These are phyloP conservation scores for Hemisphaericaspora nanyangensis DNA, from an alignment of 805 yeast species.

Conservation along the genomic window DNA sequence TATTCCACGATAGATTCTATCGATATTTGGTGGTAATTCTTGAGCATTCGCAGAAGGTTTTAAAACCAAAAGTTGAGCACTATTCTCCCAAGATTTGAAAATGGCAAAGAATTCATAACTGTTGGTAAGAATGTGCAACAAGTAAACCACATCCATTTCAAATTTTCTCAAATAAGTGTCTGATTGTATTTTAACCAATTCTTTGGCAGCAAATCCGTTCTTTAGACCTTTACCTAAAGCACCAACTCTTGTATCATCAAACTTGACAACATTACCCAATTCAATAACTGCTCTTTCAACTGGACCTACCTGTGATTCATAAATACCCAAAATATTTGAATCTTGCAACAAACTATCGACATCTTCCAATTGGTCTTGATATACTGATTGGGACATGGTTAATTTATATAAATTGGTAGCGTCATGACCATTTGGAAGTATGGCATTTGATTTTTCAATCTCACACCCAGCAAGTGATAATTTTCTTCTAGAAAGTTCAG, in stretches of 20 bases:
- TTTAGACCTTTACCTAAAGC: constrained; percentile 82
- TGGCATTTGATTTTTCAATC: constrained; percentile 54
- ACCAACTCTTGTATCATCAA: constrained; percentile 72
- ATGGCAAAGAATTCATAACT: constrained; percentile 72
- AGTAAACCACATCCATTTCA: constrained; percentile 54
- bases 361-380: constrained; percentile 49
- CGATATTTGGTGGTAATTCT: constrained; percentile 53
- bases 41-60: constrained; percentile 71
- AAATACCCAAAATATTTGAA: constrained; percentile 60
- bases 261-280: constrained; percentile 68
- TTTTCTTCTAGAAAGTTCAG: constrained; percentile 37
- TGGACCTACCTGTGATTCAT: constrained; percentile 68
- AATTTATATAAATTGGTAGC: constrained; percentile 54
- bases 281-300: constrained; percentile 74
- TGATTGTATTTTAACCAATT: constrained; percentile 46
- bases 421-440: constrained; percentile 67
- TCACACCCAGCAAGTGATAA: constrained; percentile 44
- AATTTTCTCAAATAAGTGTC: constrained; percentile 54
- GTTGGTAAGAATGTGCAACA: constrained; percentile 66
- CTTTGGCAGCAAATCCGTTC: constrained; percentile 71
- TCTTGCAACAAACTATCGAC: constrained; percentile 63
- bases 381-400: constrained; percentile 64
- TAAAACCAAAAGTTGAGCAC: constrained; percentile 50
- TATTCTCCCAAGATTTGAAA: constrained; percentile 58
- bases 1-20: constrained; percentile 52